phyloP scores from a whole-genome alignment of 192 early-diverging fungal species.

The Rhizophagus sp. region DNA sequence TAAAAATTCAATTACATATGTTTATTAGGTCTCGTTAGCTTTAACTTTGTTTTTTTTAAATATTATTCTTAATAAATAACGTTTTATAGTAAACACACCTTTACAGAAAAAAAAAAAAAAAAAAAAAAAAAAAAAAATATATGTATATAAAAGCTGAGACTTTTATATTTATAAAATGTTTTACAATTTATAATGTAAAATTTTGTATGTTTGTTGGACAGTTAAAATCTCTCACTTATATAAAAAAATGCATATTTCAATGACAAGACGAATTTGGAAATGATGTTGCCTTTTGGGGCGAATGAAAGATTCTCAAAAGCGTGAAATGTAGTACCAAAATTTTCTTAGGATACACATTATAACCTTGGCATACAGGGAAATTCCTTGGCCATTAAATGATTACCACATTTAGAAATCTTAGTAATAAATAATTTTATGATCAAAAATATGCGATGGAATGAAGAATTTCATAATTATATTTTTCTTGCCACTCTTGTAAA shows the following conservation, averaged over 20 bases:
- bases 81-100: not conserved
- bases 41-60: not conserved
- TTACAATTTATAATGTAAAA: not conserved
- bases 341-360: no score
- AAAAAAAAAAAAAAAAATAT: no score
- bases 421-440: not conserved
- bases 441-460: slow-evolving; percentile 27
- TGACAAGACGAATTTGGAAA: not conserved
- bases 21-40: not conserved
- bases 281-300: not conserved
- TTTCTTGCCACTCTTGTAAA: slow-evolving; percentile 59
- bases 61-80: not conserved
- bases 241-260: not conserved
- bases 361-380: not conserved
- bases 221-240: not conserved
- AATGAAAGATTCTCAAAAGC: not conserved
- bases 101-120: not conserved
- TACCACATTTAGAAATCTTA: no score
- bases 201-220: not conserved
- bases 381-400: no score
- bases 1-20: not conserved
- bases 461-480: slow-evolving; percentile 21
- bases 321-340: not conserved
- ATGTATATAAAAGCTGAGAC: no score
- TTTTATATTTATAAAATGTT: no score